These are phyloP conservation scores for Metschnikowia amazonensis DNA, from an alignment of 805 yeast species.

Conservation along the genomic window DNA sequence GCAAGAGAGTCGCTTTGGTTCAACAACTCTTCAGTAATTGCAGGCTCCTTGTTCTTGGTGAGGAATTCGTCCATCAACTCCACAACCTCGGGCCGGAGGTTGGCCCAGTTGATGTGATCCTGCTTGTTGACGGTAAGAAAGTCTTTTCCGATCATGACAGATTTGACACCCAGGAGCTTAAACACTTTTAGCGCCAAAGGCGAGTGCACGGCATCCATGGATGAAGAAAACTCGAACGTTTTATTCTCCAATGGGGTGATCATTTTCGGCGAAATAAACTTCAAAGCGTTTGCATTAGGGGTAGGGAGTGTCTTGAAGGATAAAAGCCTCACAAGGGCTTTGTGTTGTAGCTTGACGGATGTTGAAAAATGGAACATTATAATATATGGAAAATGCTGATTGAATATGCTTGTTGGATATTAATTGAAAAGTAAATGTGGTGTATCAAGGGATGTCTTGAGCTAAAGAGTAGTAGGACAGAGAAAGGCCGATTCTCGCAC, in stretches of 20 bases:
- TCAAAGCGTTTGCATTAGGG: constrained; percentile 73
- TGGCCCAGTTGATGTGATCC: constrained; percentile 57
- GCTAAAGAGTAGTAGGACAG: neutral
- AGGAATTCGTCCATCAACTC: constrained; percentile 55
- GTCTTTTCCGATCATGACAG: constrained; percentile 70
- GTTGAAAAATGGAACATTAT: neutral
- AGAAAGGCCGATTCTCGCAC: constrained; percentile 15
- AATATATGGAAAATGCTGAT: neutral
- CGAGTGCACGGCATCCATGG: constrained; percentile 55
- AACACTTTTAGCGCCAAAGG: constrained; percentile 62
- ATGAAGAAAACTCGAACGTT: constrained; percentile 51
- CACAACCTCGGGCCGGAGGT: constrained; percentile 52
- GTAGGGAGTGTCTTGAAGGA: constrained; percentile 52
- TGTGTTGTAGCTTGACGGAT: constrained; percentile 2
- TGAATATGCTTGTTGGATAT: neutral
- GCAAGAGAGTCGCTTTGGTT: constrained; percentile 39
- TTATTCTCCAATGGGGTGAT: constrained; percentile 45
- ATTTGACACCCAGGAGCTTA: constrained; percentile 59
- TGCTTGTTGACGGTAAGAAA: constrained; percentile 71
- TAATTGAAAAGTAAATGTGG: no score
- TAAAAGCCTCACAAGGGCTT: constrained; percentile 20
- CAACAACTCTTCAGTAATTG: constrained; percentile 37
- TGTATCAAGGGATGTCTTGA: no score
- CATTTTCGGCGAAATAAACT: constrained; percentile 52
- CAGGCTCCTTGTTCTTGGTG: constrained; percentile 37